Evolutionary conservation across 768 basidiomycete species (phyloP), one percentile per base, ranked within the genome.

Genomic region (Psilocybe azurescens): DNA sequence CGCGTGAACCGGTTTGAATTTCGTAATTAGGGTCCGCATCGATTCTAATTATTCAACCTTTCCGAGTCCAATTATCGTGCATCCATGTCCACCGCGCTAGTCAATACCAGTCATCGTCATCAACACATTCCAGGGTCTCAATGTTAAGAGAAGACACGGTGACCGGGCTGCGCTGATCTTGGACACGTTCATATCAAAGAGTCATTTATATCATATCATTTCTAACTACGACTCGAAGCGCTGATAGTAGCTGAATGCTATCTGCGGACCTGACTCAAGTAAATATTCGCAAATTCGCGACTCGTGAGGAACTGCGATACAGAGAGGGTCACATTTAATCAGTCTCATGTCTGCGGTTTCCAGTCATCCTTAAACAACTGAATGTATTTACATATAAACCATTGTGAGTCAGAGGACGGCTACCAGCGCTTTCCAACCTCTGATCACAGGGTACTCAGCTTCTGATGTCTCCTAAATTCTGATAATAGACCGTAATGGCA

Each of bases 381-480:
- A 54, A 50, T 61, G 59, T 47, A 56, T 59, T 13, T n/a, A 44
- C 41, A 64, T 65, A 57, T 64, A 58, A 58, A 64, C 63, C 65
- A 39, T 60, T 51, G 55, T 66, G 47, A 59, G 65, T 59, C 56
- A 55, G 60, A 50, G 61, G 64, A 57, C 56, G 56, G 59, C 51
- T 16, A 38, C 54, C 53, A 61, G 60, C 53, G 60, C 60, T 61
- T 59, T 44, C 32, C 48, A 18, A 38, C 44, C 38, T 57, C 52
- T 61, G 67, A 63, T 67, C 64, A 67, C 58, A 65, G 55, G 67
- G 62, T 53, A 61, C 24, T 28, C 53, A 59, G 29, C 59, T 54
- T 62, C 62, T 60, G 56, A 60, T 53, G 20, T 61, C 50, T 60
- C 58, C 58, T 57, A 47, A 52, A 56, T 56, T 48, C 58, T 36